Evolutionary conservation across 2,329 filamentous ascomycete genomes (phyloP).

Genomic region (Colletotrichum spaethianum): DNA sequence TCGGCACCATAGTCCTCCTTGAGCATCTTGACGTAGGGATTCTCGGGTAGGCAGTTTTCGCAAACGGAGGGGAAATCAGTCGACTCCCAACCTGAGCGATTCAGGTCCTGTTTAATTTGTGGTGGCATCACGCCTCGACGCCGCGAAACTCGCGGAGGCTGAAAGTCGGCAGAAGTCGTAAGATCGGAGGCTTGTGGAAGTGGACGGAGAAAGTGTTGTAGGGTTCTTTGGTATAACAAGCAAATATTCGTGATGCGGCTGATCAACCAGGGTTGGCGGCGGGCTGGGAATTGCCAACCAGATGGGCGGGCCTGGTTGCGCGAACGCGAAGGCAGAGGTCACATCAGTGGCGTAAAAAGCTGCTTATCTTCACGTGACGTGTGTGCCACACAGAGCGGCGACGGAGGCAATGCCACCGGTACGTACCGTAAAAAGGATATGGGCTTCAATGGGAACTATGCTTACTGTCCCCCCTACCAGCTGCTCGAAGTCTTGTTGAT

Average conservation of each 20-base stretch:
- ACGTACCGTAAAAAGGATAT: background rate
- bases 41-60: slow-evolving; percentile 95
- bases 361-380: slow-evolving; percentile 8
- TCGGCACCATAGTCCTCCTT: slow-evolving; percentile 96
- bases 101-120: slow-evolving; percentile 96
- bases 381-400: background rate
- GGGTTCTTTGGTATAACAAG: slow-evolving; percentile 2
- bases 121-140: slow-evolving; percentile 75
- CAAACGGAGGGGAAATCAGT: slow-evolving; percentile 91
- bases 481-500: background rate
- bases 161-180: background rate
- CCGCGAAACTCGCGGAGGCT: background rate
- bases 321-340: background rate
- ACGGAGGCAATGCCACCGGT: background rate
- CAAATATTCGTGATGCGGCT: background rate
- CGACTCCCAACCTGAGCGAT: slow-evolving; percentile 95
- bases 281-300: background rate
- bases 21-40: slow-evolving; percentile 98
- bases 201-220: background rate
- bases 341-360: background rate
- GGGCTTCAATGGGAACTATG: background rate
- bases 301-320: background rate
- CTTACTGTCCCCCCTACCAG: background rate
- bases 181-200: background rate
- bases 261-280: background rate